Evolutionary conservation across 495 filamentous ascomycete genomes (phyloP), one percentile per base, ranked within the genome.

Genomic region (Penicillium paradoxum): DNA sequence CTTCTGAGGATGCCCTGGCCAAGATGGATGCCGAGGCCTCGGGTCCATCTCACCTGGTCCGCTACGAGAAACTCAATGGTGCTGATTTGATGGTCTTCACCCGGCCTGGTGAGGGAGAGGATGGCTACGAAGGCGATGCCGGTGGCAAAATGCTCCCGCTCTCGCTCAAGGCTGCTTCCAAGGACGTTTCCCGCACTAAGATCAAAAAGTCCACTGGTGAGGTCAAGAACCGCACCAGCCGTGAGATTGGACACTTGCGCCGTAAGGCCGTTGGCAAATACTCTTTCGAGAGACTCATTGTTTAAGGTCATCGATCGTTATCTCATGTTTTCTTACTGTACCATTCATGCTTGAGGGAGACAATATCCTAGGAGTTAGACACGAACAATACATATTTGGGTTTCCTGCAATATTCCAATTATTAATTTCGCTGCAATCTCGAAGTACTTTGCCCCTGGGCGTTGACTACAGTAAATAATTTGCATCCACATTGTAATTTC

Each of bases 251-350:
- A 10, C 79, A 84, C 62, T 67, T 89, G 55, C 79, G 81, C 39
- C 86, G 87, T 61, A 83, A 84, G 72, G 85, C 83, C 47, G 81
- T 85, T 40, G 83, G 83, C 34, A 80, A 85, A 54, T 95, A 95
- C 73, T 87, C 87, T 22, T 79, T 90, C 49, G 85, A 90, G 63
- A 78, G 80, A 65, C 84, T 92, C 51, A 65, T 80, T 45, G 70
- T 90, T 51, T 85, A 72, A 60, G 41, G 39, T 6, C 30, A 18
- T 45, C 29, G 30, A 43, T 48, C 19, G 51, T 43, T 21, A 18
- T 58, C 57, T 59, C 46, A 49, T 57, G 45, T 63, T 53, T 57
- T 42, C n/a, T 57, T 63, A 57, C 48, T 65, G 53, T 60, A 65
- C 40, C 29, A 56, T 33, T 37, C 32, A 51, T 45, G 29, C 29